phyloP scores from a whole-genome alignment of 345 rosid species.

The Hypericum androsaemum region DNA sequence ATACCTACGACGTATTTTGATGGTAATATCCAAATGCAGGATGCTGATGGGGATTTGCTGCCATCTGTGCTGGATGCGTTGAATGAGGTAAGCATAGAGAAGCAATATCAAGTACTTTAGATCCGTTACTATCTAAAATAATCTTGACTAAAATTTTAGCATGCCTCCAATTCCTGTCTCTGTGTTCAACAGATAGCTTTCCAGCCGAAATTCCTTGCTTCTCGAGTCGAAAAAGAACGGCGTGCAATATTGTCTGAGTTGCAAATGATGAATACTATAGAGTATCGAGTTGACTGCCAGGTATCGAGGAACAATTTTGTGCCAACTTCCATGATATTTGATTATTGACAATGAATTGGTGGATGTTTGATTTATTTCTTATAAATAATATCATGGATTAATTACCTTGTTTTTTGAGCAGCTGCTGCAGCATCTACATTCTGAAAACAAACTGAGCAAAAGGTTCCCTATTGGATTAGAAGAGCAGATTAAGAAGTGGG shows the following conservation, averaged over 20 bases:
- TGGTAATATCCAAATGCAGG: no score
- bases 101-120: not conserved
- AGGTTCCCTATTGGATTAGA: slow-evolving; percentile 98
- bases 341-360: not conserved
- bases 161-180: not conserved
- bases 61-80: slow-evolving; percentile 84
- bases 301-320: slow-evolving; percentile 24
- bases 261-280: slow-evolving; percentile 99
- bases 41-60: slow-evolving; percentile 68
- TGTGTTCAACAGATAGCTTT: slow-evolving; percentile 69
- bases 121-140: slow-evolving; percentile 4
- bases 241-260: slow-evolving; percentile 98
- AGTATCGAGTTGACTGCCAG: slow-evolving; percentile 99
- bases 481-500: slow-evolving; percentile 99
- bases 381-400: slow-evolving; percentile 2
- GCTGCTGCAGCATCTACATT: slow-evolving; percentile 93
- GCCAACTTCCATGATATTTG: slow-evolving; percentile 19
- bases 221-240: slow-evolving; percentile 95
- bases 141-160: not conserved
- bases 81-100: slow-evolving; percentile 60
- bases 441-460: slow-evolving; percentile 95
- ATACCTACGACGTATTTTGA: no score
- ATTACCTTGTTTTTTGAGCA: slow-evolving; percentile 23
- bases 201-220: slow-evolving; percentile 85
- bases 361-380: no score